Evolutionary conservation across 2,329 filamentous ascomycete species (phyloP).

Genomic region (Aureobasidium namibiae): DNA sequence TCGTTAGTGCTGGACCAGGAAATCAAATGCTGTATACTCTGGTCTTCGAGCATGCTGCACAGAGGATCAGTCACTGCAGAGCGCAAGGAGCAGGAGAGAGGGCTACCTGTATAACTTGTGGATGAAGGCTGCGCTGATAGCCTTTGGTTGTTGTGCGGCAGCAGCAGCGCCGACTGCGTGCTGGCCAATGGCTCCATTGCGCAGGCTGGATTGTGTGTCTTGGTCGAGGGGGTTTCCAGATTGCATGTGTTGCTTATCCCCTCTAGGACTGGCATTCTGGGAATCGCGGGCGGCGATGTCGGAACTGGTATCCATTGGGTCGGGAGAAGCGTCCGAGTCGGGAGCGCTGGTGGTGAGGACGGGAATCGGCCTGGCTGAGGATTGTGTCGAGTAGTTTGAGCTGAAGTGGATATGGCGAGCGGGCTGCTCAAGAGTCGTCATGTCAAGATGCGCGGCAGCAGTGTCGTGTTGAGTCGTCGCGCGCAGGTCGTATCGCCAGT

Average conservation of each 20-base stretch:
- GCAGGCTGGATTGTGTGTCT: conserved; percentile 22
- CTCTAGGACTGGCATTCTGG: conserved; percentile 39
- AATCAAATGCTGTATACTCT: conserved; percentile 86
- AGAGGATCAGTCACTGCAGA: conserved; percentile 23
- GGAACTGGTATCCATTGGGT: conserved; percentile 49
- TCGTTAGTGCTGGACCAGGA: conserved; percentile 91
- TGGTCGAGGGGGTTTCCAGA: conserved; percentile 24
- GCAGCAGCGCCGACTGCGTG: conserved; percentile 52
- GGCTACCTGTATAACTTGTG: conserved; percentile 96
- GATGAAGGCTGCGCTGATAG: conserved; percentile 96
- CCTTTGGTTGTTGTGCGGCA: conserved; percentile 86
- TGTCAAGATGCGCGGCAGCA: conserved; percentile 6
- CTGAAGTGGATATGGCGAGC: conserved; percentile 10
- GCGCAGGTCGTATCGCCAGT: background rate
- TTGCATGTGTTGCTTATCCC: conserved; percentile 35
- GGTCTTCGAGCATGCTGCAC: conserved; percentile 88
- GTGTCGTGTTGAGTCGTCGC: background rate
- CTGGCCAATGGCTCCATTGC: conserved; percentile 33
- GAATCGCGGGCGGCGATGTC: conserved; percentile 28
- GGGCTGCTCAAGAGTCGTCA: conserved; percentile 12
- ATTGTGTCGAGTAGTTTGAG: background rate
- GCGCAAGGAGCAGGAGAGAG: background rate
- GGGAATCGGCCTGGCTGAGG: conserved; percentile 29
- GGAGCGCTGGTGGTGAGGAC: conserved; percentile 41
- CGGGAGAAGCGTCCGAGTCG: conserved; percentile 37